These are phyloP conservation scores for Farysia itapuensis DNA, from an alignment of 1,284 basidiomycete genomes.

Conservation along the genomic window DNA sequence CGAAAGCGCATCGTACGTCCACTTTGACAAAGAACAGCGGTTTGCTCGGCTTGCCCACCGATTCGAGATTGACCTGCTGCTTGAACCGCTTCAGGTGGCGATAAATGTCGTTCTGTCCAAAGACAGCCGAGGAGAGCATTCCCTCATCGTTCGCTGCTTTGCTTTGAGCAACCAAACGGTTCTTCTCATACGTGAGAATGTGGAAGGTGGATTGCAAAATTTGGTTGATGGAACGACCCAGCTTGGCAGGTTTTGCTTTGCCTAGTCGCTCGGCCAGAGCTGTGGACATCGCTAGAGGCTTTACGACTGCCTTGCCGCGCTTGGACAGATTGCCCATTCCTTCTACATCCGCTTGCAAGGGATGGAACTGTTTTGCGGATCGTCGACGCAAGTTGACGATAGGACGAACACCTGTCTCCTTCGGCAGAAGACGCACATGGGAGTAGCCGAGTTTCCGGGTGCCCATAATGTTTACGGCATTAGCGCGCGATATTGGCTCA, in stretches of 20 bases:
- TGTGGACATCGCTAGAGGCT: neutral
- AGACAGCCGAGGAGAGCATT: constrained; percentile 41
- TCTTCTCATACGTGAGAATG: constrained; percentile 46
- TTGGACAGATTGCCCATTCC: constrained; percentile 1
- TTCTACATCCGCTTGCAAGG: neutral
- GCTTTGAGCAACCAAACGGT: constrained; percentile 2
- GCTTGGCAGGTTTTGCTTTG: constrained; percentile 7
- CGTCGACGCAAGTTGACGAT: constrained; percentile 86
- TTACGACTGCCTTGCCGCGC: neutral
- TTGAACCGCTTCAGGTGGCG: constrained; percentile 29
- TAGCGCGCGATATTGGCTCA: constrained; percentile 24
- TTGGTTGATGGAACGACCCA: constrained; percentile 76
- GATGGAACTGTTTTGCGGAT: constrained; percentile 28
- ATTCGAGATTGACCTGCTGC: neutral
- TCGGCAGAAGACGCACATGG: constrained; percentile 85
- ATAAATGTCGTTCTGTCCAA: constrained; percentile 62
- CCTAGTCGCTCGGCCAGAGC: neutral
- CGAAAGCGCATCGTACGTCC: constrained; percentile 93
- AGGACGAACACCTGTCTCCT: constrained; percentile 88
- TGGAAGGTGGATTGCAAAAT: constrained; percentile 70
- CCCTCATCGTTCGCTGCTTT: neutral
- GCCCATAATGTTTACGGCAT: constrained; percentile 57
- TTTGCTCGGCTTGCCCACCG: neutral
- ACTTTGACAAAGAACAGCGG: constrained; percentile 86
- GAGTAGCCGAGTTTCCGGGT: constrained; percentile 70